Evolutionary conservation across 2,329 filamentous ascomycete species (phyloP).

Genomic region (Pyricularia sp.): DNA sequence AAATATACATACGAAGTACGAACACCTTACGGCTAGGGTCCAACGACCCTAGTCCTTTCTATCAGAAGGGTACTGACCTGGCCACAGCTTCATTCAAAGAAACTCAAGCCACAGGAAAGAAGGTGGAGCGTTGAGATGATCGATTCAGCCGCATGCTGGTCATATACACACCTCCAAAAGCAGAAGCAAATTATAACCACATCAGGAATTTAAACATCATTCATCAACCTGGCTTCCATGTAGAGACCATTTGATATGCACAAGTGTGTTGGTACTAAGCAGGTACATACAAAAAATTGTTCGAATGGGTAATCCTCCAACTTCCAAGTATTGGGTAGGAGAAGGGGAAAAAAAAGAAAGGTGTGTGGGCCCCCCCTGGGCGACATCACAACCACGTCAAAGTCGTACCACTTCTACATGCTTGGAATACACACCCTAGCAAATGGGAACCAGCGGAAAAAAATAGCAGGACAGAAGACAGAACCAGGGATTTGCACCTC

Average conservation of each 20-base stretch:
- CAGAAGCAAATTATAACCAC: neutral
- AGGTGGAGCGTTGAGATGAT: neutral
- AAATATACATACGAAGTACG: neutral
- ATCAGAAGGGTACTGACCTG: neutral
- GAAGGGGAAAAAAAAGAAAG: too few species aligned
- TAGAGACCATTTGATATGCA: neutral
- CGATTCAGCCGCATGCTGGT: neutral
- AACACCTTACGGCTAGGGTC: neutral
- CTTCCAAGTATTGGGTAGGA: too few species aligned
- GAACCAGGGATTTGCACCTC: too few species aligned
- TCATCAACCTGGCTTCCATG: neutral
- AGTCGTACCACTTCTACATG: neutral
- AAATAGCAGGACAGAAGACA: too few species aligned
- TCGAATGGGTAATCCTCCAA: too few species aligned
- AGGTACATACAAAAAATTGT: too few species aligned
- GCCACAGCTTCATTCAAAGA: neutral
- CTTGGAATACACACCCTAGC: neutral
- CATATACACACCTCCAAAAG: neutral
- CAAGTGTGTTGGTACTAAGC: neutral
- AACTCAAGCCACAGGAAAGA: neutral
- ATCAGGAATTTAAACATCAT: neutral
- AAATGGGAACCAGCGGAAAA: neutral
- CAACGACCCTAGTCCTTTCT: too few species aligned
- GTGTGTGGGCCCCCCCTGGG: too few species aligned
- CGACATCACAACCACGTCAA: too few species aligned